Base-by-base conservation (phyloP, 2,329 filamentous ascomycete species). In the Colletotrichum nymphaeae region DNA sequence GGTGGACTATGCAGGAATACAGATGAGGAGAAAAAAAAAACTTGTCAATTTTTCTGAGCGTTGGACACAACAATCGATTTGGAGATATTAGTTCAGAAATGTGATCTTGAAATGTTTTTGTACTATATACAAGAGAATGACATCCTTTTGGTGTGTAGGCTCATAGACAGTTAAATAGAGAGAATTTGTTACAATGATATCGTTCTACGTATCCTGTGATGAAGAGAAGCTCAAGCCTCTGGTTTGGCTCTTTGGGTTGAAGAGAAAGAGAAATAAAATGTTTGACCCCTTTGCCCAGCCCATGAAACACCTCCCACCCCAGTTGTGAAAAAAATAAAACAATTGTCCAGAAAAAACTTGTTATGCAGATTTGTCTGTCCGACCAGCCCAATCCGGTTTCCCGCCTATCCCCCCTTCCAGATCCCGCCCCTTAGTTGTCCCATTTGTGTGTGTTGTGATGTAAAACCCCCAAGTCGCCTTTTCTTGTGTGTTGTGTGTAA, bases 191-290 rank as follows among this genome's bases (percentile, higher is more conserved):
- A 72, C 72, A 72, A 67, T 74, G 63, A 74, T 67, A 37, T 55
- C 68, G 72, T 67, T 74, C 72, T 72, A 67, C 72, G 68, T 62
- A 63, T 63, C 68, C 57, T 57, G 32, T 70, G 60, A 19, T 64
- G 58, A 63, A 59, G 26, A 49, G 42, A 42, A 56, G 59, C 32
- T 35, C 32, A 5, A 66, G 59, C 63, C 69, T 69, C 60, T 65
- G 60, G 56, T 72, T 63, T 67, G 67, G 72, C 67, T 37, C 22
- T 57, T 35, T 35, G 32, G 60, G 30, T 14, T 42, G 37, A 35
- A 35, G 32, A 16, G 37, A 16, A 63, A 53, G 30, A 16, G 37
- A 65, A 37, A 53, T 55, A 11, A 30, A 30, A 24, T 5, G 49
- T 49, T 49, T 53, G 46, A 26, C 8, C 56, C n/a, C 55, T 19